A percentile compares a stretch with the other conserved stretches of the same genome.
Evolutionary conservation across 345 rosid genomes (phyloP).

Genomic region (Dimocarpus longan): DNA sequence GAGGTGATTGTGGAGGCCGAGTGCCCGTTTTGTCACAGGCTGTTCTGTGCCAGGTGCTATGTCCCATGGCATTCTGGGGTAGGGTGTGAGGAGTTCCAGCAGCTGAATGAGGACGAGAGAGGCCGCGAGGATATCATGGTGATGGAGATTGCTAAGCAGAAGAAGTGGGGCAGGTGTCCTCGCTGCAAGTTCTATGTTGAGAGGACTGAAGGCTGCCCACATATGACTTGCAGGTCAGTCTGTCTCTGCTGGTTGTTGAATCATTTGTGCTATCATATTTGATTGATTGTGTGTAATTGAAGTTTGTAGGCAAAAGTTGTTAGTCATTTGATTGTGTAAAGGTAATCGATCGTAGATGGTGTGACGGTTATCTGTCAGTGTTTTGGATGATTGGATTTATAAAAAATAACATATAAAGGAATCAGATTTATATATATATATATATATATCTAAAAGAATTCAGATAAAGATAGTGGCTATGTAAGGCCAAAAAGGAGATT

Average conservation of each 20-base stretch:
- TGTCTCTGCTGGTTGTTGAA: background rate
- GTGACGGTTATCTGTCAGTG: background rate
- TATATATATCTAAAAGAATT: background rate
- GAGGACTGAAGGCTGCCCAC: conserved; percentile 44
- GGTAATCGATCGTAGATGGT: background rate
- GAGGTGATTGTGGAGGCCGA: conserved; percentile 49
- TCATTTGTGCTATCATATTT: background rate
- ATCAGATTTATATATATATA: too few species aligned
- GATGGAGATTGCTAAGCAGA: conserved; percentile 39
- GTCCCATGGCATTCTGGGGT: conserved; percentile 52
- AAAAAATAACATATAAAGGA: background rate
- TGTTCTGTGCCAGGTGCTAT: conserved; percentile 47
- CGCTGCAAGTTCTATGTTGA: conserved; percentile 45
- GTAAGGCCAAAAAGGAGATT: background rate
- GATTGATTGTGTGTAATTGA: background rate
- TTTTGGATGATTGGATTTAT: background rate
- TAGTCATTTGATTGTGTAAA: background rate
- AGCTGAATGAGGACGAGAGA: conserved; percentile 43
- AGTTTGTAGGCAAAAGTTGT: background rate
- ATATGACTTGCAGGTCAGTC: conserved; percentile 52
- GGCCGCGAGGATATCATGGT: conserved; percentile 44
- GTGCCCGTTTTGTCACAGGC: conserved; percentile 66
- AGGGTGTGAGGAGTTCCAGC: conserved; percentile 35
- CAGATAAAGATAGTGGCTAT: background rate
- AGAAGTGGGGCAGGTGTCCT: conserved; percentile 56